These are phyloP conservation scores for Carex parvula DNA, from an alignment of 176 grass and related monocot genomes.

Conservation along the genomic window DNA sequence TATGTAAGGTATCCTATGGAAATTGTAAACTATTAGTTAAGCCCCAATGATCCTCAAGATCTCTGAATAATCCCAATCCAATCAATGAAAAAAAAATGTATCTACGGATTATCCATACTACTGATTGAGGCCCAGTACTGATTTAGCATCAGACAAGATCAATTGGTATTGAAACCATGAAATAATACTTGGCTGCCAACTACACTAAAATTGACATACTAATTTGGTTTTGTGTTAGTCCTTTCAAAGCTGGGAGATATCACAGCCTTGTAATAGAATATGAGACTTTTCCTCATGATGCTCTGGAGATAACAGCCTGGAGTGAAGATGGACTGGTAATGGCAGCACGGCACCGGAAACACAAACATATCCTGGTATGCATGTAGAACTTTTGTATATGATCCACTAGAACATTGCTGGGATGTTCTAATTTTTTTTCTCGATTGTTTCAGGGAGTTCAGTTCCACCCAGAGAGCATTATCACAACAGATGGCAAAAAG, in stretches of 20 bases:
- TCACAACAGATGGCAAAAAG: constrained; percentile 74
- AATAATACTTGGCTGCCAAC: constrained; percentile 49
- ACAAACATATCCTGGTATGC: constrained; percentile 77
- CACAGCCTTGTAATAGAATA: constrained; percentile 93
- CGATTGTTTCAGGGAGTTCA: constrained; percentile 66
- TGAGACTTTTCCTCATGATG: constrained; percentile 73
- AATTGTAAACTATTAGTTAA: neutral
- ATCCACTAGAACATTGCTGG: neutral
- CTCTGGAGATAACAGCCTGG: constrained; percentile 74
- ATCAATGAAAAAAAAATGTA: neutral
- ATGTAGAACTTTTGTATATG: neutral
- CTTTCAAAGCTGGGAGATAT: constrained; percentile 80
- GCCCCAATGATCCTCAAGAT: neutral
- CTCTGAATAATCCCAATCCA: neutral
- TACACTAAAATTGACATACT: neutral
- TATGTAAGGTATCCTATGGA: neutral
- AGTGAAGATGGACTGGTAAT: constrained; percentile 89
- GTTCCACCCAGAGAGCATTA: constrained; percentile 96
- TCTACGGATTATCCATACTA: neutral
- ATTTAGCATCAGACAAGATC: neutral
- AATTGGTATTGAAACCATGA: neutral
- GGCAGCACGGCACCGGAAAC: constrained; percentile 75
- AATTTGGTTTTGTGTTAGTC: constrained; percentile 41
- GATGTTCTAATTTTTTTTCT: neutral
- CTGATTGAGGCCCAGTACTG: neutral